phyloP scores from a whole-genome alignment of 2,329 filamentous ascomycete genomes.

The Dothideomycetes sp. region DNA sequence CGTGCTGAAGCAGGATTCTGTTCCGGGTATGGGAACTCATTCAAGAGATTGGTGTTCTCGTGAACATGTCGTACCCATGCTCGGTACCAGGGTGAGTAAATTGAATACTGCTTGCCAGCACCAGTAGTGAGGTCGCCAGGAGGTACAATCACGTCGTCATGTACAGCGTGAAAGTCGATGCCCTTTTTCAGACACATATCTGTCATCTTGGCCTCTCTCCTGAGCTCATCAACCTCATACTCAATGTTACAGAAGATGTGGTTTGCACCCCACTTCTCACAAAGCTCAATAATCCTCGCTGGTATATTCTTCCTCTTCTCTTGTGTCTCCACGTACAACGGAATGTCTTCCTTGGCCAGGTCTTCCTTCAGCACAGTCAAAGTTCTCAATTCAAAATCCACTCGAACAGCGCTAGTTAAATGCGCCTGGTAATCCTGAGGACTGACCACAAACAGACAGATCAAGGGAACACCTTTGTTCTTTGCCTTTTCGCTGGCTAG shows the following conservation, averaged over 20 bases:
- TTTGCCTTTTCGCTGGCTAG: constrained; percentile 59
- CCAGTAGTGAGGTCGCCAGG: constrained; percentile 61
- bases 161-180: constrained; percentile 60
- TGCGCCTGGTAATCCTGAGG: constrained; percentile 82
- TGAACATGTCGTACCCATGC: constrained; percentile 68
- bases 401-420: constrained; percentile 58
- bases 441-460: constrained; percentile 70
- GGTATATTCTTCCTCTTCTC: constrained; percentile 56
- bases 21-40: constrained; percentile 49
- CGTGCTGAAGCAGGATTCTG: constrained; percentile 47
- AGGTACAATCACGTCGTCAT: constrained; percentile 75
- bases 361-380: constrained; percentile 57
- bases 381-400: constrained; percentile 74
- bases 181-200: constrained; percentile 51
- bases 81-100: constrained; percentile 76
- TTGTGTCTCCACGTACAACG: constrained; percentile 65
- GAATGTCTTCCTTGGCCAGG: constrained; percentile 63
- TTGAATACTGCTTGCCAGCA: constrained; percentile 67
- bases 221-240: constrained; percentile 84
- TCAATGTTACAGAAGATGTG: constrained; percentile 79
- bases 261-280: constrained; percentile 61
- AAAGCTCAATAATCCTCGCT: constrained; percentile 52
- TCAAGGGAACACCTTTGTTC: constrained; percentile 58
- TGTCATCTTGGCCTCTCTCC: constrained; percentile 63
- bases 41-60: constrained; percentile 56